Evolutionary conservation across 257 asterid species (phyloP).

Genomic region (Solanum piurae): DNA sequence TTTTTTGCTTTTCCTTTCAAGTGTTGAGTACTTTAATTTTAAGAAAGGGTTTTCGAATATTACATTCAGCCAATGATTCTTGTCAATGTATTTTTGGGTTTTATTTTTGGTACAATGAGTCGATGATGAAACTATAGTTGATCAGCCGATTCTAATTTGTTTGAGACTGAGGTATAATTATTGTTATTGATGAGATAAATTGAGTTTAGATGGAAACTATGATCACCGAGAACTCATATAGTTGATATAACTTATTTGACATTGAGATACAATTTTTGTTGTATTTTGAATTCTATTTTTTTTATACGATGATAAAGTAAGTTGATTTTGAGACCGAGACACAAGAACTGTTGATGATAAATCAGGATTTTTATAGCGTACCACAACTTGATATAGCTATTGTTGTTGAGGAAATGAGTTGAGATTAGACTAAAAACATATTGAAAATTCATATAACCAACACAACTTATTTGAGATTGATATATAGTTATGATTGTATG

Average conservation of each 20-base stretch:
- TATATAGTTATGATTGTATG: neutral
- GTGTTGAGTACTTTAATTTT: neutral
- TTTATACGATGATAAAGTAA: fast-evolving
- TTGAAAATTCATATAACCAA: neutral
- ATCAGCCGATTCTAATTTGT: neutral
- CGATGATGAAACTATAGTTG: neutral
- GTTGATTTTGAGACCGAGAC: neutral
- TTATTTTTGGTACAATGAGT: neutral
- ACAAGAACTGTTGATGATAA: neutral
- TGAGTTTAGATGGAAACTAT: neutral
- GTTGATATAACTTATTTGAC: no score
- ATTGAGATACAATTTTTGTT: neutral
- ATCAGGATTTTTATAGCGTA: neutral
- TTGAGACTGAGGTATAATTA: neutral
- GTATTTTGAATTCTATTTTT: neutral
- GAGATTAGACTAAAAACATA: neutral
- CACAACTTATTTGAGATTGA: neutral
- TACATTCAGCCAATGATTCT: neutral
- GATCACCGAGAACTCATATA: no score
- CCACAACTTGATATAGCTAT: neutral
- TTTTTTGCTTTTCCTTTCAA: neutral
- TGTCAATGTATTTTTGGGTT: neutral
- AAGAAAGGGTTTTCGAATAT: neutral
- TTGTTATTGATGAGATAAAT: neutral
- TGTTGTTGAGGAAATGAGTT: neutral